Evolutionary conservation across 352 stramenopile genomes (phyloP).

Genomic region (Phytophthora syringae): DNA sequence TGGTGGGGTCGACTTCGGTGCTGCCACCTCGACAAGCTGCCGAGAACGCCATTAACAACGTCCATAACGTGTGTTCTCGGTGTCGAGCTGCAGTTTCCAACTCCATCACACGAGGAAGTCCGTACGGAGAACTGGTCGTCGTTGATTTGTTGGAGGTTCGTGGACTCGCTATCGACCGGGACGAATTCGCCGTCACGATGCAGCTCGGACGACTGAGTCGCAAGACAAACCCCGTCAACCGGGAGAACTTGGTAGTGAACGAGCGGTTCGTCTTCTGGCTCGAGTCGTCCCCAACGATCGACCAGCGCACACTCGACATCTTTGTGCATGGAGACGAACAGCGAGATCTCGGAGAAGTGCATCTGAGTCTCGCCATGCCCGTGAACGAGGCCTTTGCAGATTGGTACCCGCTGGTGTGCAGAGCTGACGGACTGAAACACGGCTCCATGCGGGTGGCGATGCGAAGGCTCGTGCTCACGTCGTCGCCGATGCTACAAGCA

Average conservation of each 20-base stretch:
- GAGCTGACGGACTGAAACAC: constrained; percentile 62
- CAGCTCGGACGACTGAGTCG: constrained; percentile 44
- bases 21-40: constrained; percentile 34
- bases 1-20: constrained; percentile 15
- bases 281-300: constrained; percentile 50
- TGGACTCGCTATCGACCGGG: constrained; percentile 51
- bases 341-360: constrained; percentile 73
- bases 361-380: constrained; percentile 68
- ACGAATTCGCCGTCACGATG: constrained; percentile 56
- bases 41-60: constrained; percentile 55
- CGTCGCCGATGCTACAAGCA: constrained; percentile 51
- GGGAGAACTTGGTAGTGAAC: constrained; percentile 43
- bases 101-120: constrained; percentile 45
- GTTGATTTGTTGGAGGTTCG: constrained; percentile 67
- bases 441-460: constrained; percentile 55
- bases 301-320: constrained; percentile 52
- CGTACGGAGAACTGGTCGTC: constrained; percentile 73
- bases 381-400: constrained; percentile 72
- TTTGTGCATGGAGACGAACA: constrained; percentile 56
- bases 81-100: constrained; percentile 23
- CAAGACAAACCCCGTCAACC: constrained; percentile 37
- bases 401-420: constrained; percentile 70
- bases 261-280: constrained; percentile 82
- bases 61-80: constrained; percentile 49
- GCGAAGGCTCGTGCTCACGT: constrained; percentile 66